Percentiles rank a stretch among this genome's conserved stretches.
Evolutionary conservation across 1,139 yeast species (phyloP).

Genomic region (Diutina sp.): DNA sequence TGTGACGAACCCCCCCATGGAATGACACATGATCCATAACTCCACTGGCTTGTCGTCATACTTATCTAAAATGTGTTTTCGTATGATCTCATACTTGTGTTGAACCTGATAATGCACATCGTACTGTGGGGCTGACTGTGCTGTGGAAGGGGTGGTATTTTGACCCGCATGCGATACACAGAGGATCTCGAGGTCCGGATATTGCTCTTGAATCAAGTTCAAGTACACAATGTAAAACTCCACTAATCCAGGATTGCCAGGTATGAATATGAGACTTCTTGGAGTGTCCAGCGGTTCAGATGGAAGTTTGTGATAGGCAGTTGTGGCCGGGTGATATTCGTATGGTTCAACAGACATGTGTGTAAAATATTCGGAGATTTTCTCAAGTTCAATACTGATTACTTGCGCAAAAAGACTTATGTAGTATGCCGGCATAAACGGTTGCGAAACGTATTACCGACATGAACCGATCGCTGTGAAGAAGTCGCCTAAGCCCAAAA

Average conservation of each 20-base stretch:
- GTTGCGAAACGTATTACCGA: background rate
- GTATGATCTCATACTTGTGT: slow-evolving; percentile 32
- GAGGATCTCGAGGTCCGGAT: slow-evolving; percentile 35
- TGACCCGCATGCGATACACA: slow-evolving; percentile 47
- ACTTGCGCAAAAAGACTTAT: background rate
- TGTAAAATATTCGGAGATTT: too few relatives aligned
- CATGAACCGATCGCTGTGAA: background rate
- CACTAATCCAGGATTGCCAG: slow-evolving; percentile 60
- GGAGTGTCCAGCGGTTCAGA: slow-evolving; percentile 5
- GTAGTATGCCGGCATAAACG: background rate
- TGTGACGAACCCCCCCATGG: background rate
- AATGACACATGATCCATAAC: slow-evolving; percentile 1
- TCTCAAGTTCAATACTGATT: too few relatives aligned
- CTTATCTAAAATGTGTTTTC: slow-evolving; percentile 12
- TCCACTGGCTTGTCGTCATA: background rate
- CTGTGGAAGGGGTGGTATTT: slow-evolving; percentile 9
- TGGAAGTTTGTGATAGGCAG: slow-evolving; percentile 14
- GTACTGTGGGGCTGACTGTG: slow-evolving; percentile 10
- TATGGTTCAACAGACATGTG: slow-evolving; percentile 7
- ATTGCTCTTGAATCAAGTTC: slow-evolving; percentile 23
- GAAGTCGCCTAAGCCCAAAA: background rate
- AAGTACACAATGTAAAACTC: slow-evolving; percentile 44
- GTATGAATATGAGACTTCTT: slow-evolving; percentile 35
- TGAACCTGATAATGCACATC: slow-evolving; percentile 37
- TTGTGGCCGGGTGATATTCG: slow-evolving; percentile 14